Percentiles rank a stretch among this genome's conserved stretches.
Evolutionary conservation across 2,329 filamentous ascomycete species (phyloP).

Genomic region (Fusarium floridanum): DNA sequence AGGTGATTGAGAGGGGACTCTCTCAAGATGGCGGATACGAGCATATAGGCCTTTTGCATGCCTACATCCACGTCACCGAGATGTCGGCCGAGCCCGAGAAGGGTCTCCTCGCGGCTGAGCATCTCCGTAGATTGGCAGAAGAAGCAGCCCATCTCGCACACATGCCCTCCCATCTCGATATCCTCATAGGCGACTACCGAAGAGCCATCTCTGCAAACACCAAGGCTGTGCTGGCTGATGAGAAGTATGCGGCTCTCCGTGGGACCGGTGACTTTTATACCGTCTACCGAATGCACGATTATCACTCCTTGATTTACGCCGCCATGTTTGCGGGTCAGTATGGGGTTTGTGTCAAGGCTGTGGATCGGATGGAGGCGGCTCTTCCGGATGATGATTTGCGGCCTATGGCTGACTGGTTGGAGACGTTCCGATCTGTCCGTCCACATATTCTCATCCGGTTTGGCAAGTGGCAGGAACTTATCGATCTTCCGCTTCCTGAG

Average conservation of each 20-base stretch:
- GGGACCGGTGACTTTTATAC: slow-evolving; percentile 78
- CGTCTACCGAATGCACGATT: slow-evolving; percentile 78
- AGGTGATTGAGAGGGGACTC: slow-evolving; percentile 62
- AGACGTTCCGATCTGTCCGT: slow-evolving; percentile 74
- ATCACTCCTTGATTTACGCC: slow-evolving; percentile 79
- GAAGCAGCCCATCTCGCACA: slow-evolving; percentile 77
- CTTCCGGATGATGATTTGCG: slow-evolving; percentile 66
- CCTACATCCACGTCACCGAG: slow-evolving; percentile 84
- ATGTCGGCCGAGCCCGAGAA: slow-evolving; percentile 75
- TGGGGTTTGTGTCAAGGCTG: slow-evolving; percentile 69
- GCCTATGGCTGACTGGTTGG: slow-evolving; percentile 82
- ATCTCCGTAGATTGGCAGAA: slow-evolving; percentile 72
- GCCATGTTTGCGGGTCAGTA: slow-evolving; percentile 81
- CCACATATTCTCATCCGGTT: slow-evolving; percentile 79
- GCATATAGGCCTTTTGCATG: slow-evolving; percentile 79
- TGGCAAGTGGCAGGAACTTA: slow-evolving; percentile 75
- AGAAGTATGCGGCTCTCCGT: slow-evolving; percentile 68
- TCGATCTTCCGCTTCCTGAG: slow-evolving; percentile 65
- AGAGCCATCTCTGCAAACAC: slow-evolving; percentile 71
- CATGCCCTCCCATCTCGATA: slow-evolving; percentile 81
- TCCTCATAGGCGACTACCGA: slow-evolving; percentile 77
- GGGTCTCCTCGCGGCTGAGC: slow-evolving; percentile 70
- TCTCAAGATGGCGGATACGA: slow-evolving; percentile 52
- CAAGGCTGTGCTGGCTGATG: slow-evolving; percentile 74
- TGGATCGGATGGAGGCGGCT: slow-evolving; percentile 67